phyloP scores from a whole-genome alignment of 1,284 basidiomycete genomes.

The Porodaedalea pini region DNA sequence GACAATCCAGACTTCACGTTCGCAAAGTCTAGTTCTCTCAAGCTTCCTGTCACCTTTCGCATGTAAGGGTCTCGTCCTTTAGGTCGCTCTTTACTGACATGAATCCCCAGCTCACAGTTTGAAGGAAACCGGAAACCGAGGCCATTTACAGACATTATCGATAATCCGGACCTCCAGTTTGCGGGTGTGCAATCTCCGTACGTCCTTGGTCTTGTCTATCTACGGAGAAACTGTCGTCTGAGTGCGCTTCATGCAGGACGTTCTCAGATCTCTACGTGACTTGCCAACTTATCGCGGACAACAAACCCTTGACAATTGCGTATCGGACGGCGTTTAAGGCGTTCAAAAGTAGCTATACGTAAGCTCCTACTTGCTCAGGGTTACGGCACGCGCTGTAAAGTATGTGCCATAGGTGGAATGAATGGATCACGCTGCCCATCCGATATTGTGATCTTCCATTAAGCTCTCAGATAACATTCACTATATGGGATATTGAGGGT shows the following conservation, averaged over 20 bases:
- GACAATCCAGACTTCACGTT: slow-evolving; percentile 86
- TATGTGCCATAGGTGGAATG: slow-evolving; percentile 77
- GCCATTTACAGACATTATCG: slow-evolving; percentile 71
- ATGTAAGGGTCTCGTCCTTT: slow-evolving; percentile 52
- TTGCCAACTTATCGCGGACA: slow-evolving; percentile 87
- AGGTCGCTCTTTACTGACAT: slow-evolving; percentile 19
- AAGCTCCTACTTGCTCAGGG: slow-evolving; percentile 26
- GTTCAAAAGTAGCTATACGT: slow-evolving; percentile 83
- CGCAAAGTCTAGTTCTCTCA: slow-evolving; percentile 83
- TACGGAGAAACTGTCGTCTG: slow-evolving; percentile 13
- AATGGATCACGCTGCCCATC: slow-evolving; percentile 88
- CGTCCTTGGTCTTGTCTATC: slow-evolving; percentile 30
- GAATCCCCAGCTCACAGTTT: slow-evolving; percentile 64
- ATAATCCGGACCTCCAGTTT: slow-evolving; percentile 75
- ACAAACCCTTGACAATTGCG: slow-evolving; percentile 87
- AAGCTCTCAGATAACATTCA: slow-evolving; percentile 86
- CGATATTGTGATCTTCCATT: slow-evolving; percentile 89
- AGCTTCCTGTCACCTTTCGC: slow-evolving; percentile 81
- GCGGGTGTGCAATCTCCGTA: slow-evolving; percentile 73
- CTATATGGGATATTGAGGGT: slow-evolving; percentile 90
- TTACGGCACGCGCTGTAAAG: background rate
- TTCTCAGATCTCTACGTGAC: slow-evolving; percentile 91
- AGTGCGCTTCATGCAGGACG: slow-evolving; percentile 43
- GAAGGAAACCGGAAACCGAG: slow-evolving; percentile 72
- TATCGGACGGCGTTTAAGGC: slow-evolving; percentile 91